A percentile compares a stretch with the other conserved stretches of the same genome.
Evolutionary conservation across 768 basidiomycete genomes (phyloP).

Genomic region (Epithele typhae): DNA sequence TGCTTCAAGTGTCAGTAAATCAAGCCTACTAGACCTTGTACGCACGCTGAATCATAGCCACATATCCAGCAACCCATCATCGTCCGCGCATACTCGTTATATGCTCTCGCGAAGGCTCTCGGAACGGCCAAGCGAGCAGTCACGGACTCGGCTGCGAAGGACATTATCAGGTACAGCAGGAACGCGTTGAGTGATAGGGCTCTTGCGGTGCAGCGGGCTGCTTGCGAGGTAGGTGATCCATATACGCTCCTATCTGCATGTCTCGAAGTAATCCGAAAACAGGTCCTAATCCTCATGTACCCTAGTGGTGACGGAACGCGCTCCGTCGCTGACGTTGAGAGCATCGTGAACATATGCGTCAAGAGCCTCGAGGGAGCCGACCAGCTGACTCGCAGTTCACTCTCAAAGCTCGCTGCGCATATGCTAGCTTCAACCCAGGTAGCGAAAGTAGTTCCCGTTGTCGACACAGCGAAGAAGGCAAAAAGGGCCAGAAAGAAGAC

Average conservation of each 20-base stretch:
- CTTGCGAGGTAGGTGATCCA: slow-evolving; percentile 57
- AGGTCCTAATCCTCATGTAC: slow-evolving; percentile 58
- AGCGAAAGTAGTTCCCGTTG: slow-evolving; percentile 43
- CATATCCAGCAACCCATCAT: slow-evolving; percentile 60
- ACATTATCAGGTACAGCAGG: slow-evolving; percentile 81
- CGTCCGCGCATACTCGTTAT: slow-evolving; percentile 76
- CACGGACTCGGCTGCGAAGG: slow-evolving; percentile 71
- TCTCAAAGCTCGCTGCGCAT: slow-evolving; percentile 78
- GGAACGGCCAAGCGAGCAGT: slow-evolving; percentile 77
- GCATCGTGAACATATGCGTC: slow-evolving; percentile 59
- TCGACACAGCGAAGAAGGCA: slow-evolving; percentile 52
- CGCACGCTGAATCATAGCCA: too few species aligned
- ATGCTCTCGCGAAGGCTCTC: slow-evolving; percentile 77
- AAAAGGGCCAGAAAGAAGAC: slow-evolving; percentile 47
- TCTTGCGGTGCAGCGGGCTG: slow-evolving; percentile 79
- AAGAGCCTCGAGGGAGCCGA: slow-evolving; percentile 81
- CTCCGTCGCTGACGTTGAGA: slow-evolving; percentile 70
- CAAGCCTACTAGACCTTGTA: too few species aligned
- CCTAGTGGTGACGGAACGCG: slow-evolving; percentile 52
- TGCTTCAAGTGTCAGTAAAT: slow-evolving; percentile 60
- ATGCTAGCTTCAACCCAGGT: slow-evolving; percentile 81
- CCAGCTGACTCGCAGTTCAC: slow-evolving; percentile 74
- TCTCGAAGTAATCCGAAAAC: background rate
- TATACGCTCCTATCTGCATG: background rate
- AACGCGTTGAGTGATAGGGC: slow-evolving; percentile 76